phyloP scores from a whole-genome alignment of 495 filamentous ascomycete species.

The Hypoxylon crocopeplum region DNA sequence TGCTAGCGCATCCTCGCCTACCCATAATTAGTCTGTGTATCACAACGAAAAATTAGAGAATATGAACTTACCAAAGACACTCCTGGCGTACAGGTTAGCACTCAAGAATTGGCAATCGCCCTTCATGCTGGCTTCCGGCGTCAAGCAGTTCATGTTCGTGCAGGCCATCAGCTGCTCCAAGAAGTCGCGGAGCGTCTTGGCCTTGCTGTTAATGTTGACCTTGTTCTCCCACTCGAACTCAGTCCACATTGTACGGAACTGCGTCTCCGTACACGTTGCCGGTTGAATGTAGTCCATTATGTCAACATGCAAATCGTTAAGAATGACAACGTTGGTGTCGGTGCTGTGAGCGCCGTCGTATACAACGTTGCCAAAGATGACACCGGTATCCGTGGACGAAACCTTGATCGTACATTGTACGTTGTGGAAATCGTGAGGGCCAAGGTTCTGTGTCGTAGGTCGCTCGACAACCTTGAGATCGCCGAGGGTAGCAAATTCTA shows the following conservation, averaged over 20 bases:
- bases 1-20: constrained; percentile 98
- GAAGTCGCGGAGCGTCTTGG: constrained; percentile 91
- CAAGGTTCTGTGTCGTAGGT: constrained; percentile 93
- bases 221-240: constrained; percentile 99
- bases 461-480: constrained; percentile 98
- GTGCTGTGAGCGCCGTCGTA: constrained; percentile 96
- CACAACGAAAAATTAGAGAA: not conserved
- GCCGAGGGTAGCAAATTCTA: constrained; percentile 97
- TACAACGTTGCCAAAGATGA: constrained; percentile 99
- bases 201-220: constrained; percentile 98
- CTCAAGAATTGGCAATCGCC: constrained; percentile 98
- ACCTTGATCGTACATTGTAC: constrained; percentile 99
- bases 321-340: constrained; percentile 95
- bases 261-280: constrained; percentile 93
- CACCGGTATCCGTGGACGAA: constrained; percentile 95
- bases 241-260: constrained; percentile 99
- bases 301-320: constrained; percentile 98
- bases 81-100: constrained; percentile 95
- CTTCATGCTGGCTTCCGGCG: constrained; percentile 93
- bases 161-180: constrained; percentile 93
- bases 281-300: constrained; percentile 99
- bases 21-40: constrained; percentile 33
- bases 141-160: constrained; percentile 98
- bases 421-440: constrained; percentile 94
- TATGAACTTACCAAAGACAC: constrained; percentile 91